Evolutionary conservation across 495 filamentous ascomycete species (phyloP), one percentile per base, ranked within the genome.

Genomic region (Xylaria sp.): DNA sequence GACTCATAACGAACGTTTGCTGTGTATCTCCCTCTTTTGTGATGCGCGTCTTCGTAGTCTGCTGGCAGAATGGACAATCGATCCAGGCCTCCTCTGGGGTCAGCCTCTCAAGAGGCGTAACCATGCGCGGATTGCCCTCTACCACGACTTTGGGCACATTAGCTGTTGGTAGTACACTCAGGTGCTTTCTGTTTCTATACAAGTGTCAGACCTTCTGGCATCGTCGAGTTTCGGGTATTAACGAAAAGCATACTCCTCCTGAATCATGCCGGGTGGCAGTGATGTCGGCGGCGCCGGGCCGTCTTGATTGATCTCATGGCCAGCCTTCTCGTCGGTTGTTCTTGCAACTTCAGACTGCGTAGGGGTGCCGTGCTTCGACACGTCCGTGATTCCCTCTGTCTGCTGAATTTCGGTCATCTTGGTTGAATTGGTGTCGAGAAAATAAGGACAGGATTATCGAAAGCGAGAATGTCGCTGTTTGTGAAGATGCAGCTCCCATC

Each of bases 41-140:
- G 2, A 72, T 52, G 2, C 46, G 61, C 3, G 75, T 78, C 68
- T 55, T 62, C 2, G 77, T 70, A 46, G 73, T 61, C 35, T 41
- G 67, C 14, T 77, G 64, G 72, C 80, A 82, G 53, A 74, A 77
- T 0, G 80, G 80, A 37, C 80, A 82, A 53, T 82, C 77, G 48
- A 80, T 81, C 67, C 62, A 79, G 7, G 75, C 59, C 26, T 55
- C 26, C 14, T 59, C 31, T n/a, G 3, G 75, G 72, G 69, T 72
- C 7, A 82, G 71, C 35, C 63, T 58, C 2, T 79, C 35, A 0
- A 82, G 57, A 12, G 79, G 80, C 12, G 72, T 78, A 3, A 79
- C 79, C 29, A 66, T 67, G 1, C 62, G 76, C 11, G 57, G 67
- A n/a, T 66, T 68, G 4, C 19, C 17, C 40, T 69, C 73, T 24